Evolutionary conservation across 169 alveolate species (phyloP), one percentile per base, ranked within the genome.

Genomic region (Plasmodium gonderi): DNA sequence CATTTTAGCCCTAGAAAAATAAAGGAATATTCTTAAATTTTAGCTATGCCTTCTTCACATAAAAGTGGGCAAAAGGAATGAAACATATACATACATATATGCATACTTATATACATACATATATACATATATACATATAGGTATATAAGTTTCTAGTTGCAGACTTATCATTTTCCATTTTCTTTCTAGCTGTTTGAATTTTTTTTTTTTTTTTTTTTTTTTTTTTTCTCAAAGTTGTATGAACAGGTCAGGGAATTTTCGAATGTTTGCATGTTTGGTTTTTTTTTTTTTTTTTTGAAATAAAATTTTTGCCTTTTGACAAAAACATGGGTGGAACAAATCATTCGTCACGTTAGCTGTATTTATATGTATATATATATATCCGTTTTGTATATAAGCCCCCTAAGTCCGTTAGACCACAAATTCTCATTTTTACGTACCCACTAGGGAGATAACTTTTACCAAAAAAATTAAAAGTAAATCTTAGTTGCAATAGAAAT

Each of bases 181-280:
- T 36, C 72, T 36, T 60, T n/a, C 72, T 60, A n/a, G 40, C 36
- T 60, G 72, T 60, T 60, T n/a, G 17, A 20, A 20, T 60, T n/a
- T 17, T 54, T 60, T 60, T 20, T 60, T 60, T 60, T 60, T 17
- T n/a, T 14, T 60, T 60, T 60, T n/a, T 17, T 54, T 60, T 60
- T 20, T 60, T 60, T 60, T 60, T 17, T 60, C 26, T 20, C 72
- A 60, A 60, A 60, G 8, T 60, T 36, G 26, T 75, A 75, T 75
- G 81, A 75, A 75, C 81, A 75, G 38, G 81, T 40, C 42, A 42
- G 81, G 81, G 1, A 75, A 29, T 29, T 75, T 14, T 36, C 45
- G 29, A 40, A 26, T 12, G 38, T 75, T 17, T 74, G 17, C 64
- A 74, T 74, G 17, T 69, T 69, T 74, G 67, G 3, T 74, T 38